A percentile compares a stretch with the other conserved stretches of the same genome.
These are phyloP conservation scores for Leucogyrophana mollusca DNA, from an alignment of 768 basidiomycete species.

Conservation along the genomic window DNA sequence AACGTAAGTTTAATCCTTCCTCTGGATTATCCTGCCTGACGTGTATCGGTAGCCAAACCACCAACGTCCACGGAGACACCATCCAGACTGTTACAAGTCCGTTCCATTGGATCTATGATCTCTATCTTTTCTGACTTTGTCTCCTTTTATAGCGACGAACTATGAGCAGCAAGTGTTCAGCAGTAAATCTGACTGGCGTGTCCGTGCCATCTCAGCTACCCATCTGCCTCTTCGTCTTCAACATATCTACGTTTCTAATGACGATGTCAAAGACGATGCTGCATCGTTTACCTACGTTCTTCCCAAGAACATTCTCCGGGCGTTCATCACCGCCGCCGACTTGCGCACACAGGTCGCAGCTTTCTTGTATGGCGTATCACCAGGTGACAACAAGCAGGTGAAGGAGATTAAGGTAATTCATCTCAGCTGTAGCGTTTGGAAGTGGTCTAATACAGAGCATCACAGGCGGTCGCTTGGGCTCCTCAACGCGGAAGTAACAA, in stretches of 20 bases:
- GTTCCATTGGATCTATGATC: slow-evolving; percentile 18
- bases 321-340: slow-evolving; percentile 92
- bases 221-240: slow-evolving; percentile 95
- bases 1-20: slow-evolving; percentile 48
- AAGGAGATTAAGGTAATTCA: slow-evolving; percentile 86
- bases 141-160: slow-evolving; percentile 69
- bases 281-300: slow-evolving; percentile 93
- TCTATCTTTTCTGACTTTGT: slow-evolving; percentile 5
- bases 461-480: slow-evolving; percentile 87
- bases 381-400: slow-evolving; percentile 95
- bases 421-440: neutral
- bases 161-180: slow-evolving; percentile 99
- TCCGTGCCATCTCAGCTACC: slow-evolving; percentile 95
- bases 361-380: slow-evolving; percentile 89
- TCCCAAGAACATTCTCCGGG: slow-evolving; percentile 94
- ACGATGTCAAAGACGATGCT: slow-evolving; percentile 98
- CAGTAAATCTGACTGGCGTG: slow-evolving; percentile 99
- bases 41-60: slow-evolving; percentile 66
- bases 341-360: slow-evolving; percentile 95
- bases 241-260: slow-evolving; percentile 98
- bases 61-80: slow-evolving; percentile 95
- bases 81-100: slow-evolving; percentile 92
- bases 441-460: slow-evolving; percentile 3
- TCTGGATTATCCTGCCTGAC: slow-evolving; percentile 9
- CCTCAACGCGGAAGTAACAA: slow-evolving; percentile 97